Evolutionary conservation across 2,329 filamentous ascomycete species (phyloP).

Genomic region (Fusarium odoratissimum): DNA sequence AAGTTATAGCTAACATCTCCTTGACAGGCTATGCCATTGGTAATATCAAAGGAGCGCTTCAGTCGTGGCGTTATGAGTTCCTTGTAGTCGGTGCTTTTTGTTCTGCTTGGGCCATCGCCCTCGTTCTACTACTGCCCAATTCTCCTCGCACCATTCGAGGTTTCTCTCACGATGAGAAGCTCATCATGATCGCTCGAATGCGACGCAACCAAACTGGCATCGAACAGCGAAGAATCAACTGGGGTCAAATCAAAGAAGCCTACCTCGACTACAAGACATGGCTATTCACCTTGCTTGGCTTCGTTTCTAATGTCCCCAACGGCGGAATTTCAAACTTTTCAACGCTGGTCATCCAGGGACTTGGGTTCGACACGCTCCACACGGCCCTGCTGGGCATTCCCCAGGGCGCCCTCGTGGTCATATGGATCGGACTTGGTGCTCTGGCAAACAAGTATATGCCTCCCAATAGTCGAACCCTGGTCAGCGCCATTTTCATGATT

Average conservation of each 20-base stretch:
- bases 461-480: slow-evolving; percentile 62
- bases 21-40: slow-evolving; percentile 66
- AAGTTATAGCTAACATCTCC: not conserved
- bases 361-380: slow-evolving; percentile 60
- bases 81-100: slow-evolving; percentile 71
- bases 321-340: slow-evolving; percentile 71
- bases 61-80: slow-evolving; percentile 76
- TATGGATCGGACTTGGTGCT: slow-evolving; percentile 56
- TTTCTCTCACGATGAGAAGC: slow-evolving; percentile 61
- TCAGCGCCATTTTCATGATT: slow-evolving; percentile 66
- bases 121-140: slow-evolving; percentile 68
- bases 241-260: slow-evolving; percentile 65
- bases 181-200: slow-evolving; percentile 66
- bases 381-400: slow-evolving; percentile 55
- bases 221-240: slow-evolving; percentile 67
- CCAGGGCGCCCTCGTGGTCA: slow-evolving; percentile 51
- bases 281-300: slow-evolving; percentile 65
- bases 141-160: slow-evolving; percentile 65
- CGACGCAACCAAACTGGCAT: slow-evolving; percentile 69
- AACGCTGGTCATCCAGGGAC: slow-evolving; percentile 68
- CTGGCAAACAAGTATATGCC: slow-evolving; percentile 54
- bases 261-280: slow-evolving; percentile 69
- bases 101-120: slow-evolving; percentile 67
- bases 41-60: slow-evolving; percentile 65
- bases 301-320: slow-evolving; percentile 66